phyloP scores from a whole-genome alignment of 768 basidiomycete genomes.

The Ephemerocybe angulata region DNA sequence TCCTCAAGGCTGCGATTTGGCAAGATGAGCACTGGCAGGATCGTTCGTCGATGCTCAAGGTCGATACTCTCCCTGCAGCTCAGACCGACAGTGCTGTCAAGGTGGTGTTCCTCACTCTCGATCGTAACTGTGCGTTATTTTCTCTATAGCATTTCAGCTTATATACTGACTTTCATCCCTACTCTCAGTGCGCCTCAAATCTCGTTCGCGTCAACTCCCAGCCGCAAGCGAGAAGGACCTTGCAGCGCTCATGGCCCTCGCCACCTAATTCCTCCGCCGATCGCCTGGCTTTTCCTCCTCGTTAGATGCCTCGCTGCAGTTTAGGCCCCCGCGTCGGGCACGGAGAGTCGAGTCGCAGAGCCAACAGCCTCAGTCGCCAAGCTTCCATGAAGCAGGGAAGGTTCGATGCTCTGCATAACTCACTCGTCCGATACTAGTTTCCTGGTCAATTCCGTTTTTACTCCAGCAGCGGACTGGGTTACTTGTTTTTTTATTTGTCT shows the following conservation, averaged over 20 bases:
- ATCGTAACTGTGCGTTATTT: slow-evolving; percentile 74
- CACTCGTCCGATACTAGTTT: too few relatives aligned
- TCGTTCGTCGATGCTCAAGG: slow-evolving; percentile 68
- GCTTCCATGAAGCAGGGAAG: too few relatives aligned
- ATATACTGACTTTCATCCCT: slow-evolving; percentile 15
- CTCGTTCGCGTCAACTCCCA: slow-evolving; percentile 75
- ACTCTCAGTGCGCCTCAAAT: slow-evolving; percentile 78
- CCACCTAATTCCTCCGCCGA: not conserved
- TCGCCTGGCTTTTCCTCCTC: not conserved
- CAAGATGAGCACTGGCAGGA: slow-evolving; percentile 92
- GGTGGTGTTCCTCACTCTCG: slow-evolving; percentile 86
- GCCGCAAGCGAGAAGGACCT: slow-evolving; percentile 4
- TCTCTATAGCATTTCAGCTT: not conserved
- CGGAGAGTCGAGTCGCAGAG: too few relatives aligned
- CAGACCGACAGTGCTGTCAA: slow-evolving; percentile 56
- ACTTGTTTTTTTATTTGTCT: too few relatives aligned
- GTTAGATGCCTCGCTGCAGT: slow-evolving; percentile 2
- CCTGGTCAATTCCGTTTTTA: too few relatives aligned
- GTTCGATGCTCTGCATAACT: too few relatives aligned
- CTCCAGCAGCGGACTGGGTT: too few relatives aligned
- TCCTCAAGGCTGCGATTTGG: slow-evolving; percentile 89
- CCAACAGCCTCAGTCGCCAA: too few relatives aligned
- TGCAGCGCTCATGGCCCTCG: not conserved
- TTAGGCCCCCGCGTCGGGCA: not conserved
- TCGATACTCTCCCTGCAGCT: slow-evolving; percentile 23